Percentiles rank a stretch among this genome's conserved stretches.
Evolutionary conservation across 306 rosid species (phyloP).

Genomic region (Arachis hypogaea): DNA sequence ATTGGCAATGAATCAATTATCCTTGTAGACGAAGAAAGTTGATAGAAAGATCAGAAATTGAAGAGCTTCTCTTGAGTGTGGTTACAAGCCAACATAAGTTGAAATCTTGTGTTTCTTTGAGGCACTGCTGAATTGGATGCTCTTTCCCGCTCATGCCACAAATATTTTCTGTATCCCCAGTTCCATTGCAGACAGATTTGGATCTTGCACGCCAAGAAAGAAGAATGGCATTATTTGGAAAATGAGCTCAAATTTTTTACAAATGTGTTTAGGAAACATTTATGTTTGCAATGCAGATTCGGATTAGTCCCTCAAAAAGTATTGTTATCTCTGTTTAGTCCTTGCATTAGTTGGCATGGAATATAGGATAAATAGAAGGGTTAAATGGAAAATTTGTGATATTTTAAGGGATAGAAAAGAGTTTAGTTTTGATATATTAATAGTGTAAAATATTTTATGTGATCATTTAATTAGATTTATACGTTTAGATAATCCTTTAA

Average conservation of each 20-base stretch:
- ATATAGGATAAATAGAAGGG: too few relatives aligned
- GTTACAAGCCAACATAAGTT: neutral
- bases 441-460: too few relatives aligned
- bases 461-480: too few relatives aligned
- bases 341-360: too few relatives aligned
- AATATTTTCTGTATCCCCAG: constrained; percentile 2
- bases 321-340: too few relatives aligned
- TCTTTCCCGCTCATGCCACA: neutral
- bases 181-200: constrained; percentile 13
- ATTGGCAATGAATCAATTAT: constrained; percentile 68
- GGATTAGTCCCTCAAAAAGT: too few relatives aligned
- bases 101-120: neutral
- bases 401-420: too few relatives aligned
- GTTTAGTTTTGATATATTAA: too few relatives aligned
- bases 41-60: constrained; percentile 26
- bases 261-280: neutral
- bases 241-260: neutral
- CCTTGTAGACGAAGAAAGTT: constrained; percentile 81
- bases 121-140: constrained; percentile 6
- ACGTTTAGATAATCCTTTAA: too few relatives aligned
- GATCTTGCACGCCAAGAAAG: neutral
- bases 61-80: constrained; percentile 21
- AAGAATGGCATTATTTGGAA: neutral
- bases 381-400: too few relatives aligned
- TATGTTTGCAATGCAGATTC: neutral